Evolutionary conservation across 352 stramenopile genomes (phyloP), one percentile per base, ranked within the genome.

Genomic region (Phytophthora foliorum): DNA sequence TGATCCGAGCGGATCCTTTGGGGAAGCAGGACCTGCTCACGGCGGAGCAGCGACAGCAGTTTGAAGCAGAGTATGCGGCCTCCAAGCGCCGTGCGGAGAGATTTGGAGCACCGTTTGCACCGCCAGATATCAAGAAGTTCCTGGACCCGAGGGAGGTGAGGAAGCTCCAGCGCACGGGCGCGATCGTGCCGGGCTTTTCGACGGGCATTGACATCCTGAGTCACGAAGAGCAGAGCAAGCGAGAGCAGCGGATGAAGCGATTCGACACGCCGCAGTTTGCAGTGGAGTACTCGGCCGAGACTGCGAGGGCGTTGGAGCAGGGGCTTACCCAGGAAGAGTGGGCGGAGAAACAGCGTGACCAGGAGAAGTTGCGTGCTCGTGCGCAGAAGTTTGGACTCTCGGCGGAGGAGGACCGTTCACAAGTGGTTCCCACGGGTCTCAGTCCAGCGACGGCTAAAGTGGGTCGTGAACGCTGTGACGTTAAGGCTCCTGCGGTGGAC

Each of bases 231-330:
- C 46, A 81, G 22, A 68, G 55, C 41, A 93, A 94, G 69, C 82
- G 88, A 3, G 78, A 90, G 54, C 69, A 88, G 61, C 88, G 88
- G 49, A 92, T 93, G 82, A 82, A 92, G 63, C 82, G 88, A 9
- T 96, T 96, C 63, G 75, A 94, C 49, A 91, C 88, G 6, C 81
- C 88, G 1, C 57, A 89, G 50, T 95, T 93, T 67, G 82, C 84
- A 2, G 60, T 93, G 24, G 75, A 92, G 22, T 93, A 81, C 69
- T 87, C 85, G 3, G 79, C 82, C 22, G 86, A 92, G 53, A 78
- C 77, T 4, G 82, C 77, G 16, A 87, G 72, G 13, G 86, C 86
- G 25, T 63, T 94, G 14, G 71, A 72, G 16, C 69, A 93, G 6
- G 87, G 86, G 2, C 36, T 93, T 46, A 92, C 88, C 7, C 83